These are phyloP conservation scores for Ustilago lituana DNA, from an alignment of 1,284 basidiomycete species.

Conservation along the genomic window DNA sequence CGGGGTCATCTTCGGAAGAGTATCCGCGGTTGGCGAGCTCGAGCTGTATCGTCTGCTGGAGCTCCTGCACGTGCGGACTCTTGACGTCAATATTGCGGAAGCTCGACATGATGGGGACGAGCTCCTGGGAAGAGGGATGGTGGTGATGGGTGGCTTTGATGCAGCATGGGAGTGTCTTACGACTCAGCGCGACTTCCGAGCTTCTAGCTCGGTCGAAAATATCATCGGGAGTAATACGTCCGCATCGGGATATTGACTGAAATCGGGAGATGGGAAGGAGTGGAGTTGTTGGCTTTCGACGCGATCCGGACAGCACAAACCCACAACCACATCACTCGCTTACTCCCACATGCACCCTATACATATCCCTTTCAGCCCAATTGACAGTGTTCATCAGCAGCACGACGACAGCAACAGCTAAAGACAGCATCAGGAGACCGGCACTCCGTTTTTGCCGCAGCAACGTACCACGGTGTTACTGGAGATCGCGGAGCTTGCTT, in stretches of 20 bases:
- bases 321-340: too few species aligned
- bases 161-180: slow-evolving; percentile 17
- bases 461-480: too few species aligned
- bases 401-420: too few species aligned
- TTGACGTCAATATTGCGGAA: slow-evolving; percentile 47
- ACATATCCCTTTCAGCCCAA: background rate
- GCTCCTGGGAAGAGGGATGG: background rate
- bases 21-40: slow-evolving; percentile 53
- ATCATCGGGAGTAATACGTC: slow-evolving; percentile 6
- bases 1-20: slow-evolving; percentile 51
- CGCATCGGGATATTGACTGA: too few species aligned
- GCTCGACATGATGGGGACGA: slow-evolving; percentile 17
- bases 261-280: slow-evolving; percentile 11
- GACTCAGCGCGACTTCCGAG: slow-evolving; percentile 13
- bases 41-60: slow-evolving; percentile 52
- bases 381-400: too few species aligned
- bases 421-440: too few species aligned
- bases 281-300: slow-evolving; percentile 20
- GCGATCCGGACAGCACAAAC: slow-evolving; percentile 13
- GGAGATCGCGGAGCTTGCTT: too few species aligned
- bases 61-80: slow-evolving; percentile 27
- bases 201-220: background rate
- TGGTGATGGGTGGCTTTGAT: background rate
- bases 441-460: too few species aligned
- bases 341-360: background rate